These are phyloP conservation scores for Picochlorum costavermella DNA, from an alignment of 139 green algal species.

Conservation along the genomic window DNA sequence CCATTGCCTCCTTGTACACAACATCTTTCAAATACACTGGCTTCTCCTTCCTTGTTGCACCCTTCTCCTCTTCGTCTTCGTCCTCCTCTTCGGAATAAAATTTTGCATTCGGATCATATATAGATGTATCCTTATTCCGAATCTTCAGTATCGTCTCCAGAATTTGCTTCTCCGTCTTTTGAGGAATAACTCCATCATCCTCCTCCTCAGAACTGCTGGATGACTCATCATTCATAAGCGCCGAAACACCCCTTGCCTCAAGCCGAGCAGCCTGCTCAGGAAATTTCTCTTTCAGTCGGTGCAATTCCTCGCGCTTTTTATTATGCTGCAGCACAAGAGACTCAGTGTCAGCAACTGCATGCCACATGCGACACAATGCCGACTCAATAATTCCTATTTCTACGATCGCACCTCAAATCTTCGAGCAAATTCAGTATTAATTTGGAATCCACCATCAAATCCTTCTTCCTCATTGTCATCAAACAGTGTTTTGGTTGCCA, in stretches of 20 bases:
- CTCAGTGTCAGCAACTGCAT: too few species aligned
- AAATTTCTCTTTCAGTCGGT: slow-evolving; percentile 69
- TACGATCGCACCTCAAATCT: slow-evolving; percentile 55
- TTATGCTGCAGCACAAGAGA: slow-evolving; percentile 56
- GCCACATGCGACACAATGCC: too few species aligned
- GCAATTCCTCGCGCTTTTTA: slow-evolving; percentile 69
- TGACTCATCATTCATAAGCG: slow-evolving; percentile 5
- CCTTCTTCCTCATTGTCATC: slow-evolving; percentile 42
- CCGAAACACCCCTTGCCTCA: slow-evolving; percentile 9
- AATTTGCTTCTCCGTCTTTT: slow-evolving; percentile 52
- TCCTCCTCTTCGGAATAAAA: slow-evolving; percentile 55
- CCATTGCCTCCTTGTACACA: slow-evolving; percentile 62
- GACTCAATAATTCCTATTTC: too few species aligned
- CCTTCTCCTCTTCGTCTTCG: slow-evolving; percentile 14
- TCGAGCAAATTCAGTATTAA: slow-evolving; percentile 63
- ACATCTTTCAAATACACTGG: slow-evolving; percentile 75
- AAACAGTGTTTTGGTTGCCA: slow-evolving; percentile 35
- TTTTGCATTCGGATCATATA: slow-evolving; percentile 56
- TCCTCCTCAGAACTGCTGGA: slow-evolving; percentile 14
- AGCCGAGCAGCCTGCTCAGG: slow-evolving; percentile 52
- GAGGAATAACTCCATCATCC: slow-evolving; percentile 43
- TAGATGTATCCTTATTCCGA: slow-evolving; percentile 48
- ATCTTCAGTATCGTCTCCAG: slow-evolving; percentile 67
- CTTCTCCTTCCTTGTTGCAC: slow-evolving; percentile 25
- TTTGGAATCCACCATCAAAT: slow-evolving; percentile 20